Conservation (phyloP, 2,329 filamentous ascomycete species). For the Paraconiothyrium brasiliense region DNA sequence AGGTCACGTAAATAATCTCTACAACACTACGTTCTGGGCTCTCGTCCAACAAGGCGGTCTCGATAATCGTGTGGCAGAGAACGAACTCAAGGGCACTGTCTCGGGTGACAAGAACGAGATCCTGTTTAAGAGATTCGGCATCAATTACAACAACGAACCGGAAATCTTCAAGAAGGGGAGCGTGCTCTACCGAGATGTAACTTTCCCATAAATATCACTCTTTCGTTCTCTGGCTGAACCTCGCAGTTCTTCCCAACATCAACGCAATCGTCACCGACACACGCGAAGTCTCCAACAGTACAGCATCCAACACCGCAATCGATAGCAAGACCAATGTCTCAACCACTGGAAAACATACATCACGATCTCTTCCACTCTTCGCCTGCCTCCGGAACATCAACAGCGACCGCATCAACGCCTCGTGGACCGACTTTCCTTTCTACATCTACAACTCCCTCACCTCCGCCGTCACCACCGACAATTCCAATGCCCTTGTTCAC, state of each 20-base stretch:
- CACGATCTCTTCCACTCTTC: conserved; percentile 27
- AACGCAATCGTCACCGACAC: conserved; percentile 24
- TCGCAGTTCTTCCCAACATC: conserved; percentile 40
- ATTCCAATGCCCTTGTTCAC: conserved; percentile 36
- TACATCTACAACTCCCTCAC: conserved; percentile 45
- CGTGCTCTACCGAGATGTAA: conserved; percentile 82
- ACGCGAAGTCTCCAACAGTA: background rate
- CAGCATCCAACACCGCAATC: conserved; percentile 5
- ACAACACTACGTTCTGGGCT: conserved; percentile 96
- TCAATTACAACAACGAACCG: conserved; percentile 97
- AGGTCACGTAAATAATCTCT: conserved; percentile 98
- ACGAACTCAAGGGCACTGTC: conserved; percentile 80
- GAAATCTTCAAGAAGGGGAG: conserved; percentile 95
- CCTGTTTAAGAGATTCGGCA: conserved; percentile 83
- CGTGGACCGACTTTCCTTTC: conserved; percentile 46
- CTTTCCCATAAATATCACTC: conserved; percentile 33
- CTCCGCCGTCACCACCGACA: conserved; percentile 39
- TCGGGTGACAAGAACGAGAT: conserved; percentile 96
- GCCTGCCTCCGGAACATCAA: conserved; percentile 19
- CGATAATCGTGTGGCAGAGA: conserved; percentile 80
- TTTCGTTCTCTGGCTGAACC: conserved; percentile 21
- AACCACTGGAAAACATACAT: conserved; percentile 31
- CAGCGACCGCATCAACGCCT: conserved; percentile 25
- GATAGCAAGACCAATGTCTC: conserved; percentile 26
- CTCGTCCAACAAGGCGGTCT: conserved; percentile 82